phyloP scores from a whole-genome alignment of 192 early-diverging fungal genomes.

The Coemansia sp. region DNA sequence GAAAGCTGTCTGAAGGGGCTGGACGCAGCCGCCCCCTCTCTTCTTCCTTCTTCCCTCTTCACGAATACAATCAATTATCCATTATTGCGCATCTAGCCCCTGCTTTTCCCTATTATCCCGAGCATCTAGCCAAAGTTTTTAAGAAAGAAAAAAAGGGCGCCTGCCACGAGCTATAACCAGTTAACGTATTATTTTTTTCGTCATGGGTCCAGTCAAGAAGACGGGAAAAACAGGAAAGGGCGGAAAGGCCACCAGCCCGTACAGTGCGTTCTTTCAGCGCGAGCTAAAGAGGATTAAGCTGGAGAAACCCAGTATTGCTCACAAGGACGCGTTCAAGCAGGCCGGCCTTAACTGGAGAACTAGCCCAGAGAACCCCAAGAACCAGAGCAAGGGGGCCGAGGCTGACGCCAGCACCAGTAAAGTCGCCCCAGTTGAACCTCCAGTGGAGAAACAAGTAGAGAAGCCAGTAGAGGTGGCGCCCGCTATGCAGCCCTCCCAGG shows the following conservation, averaged over 20 bases:
- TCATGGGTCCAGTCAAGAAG: constrained; percentile 8
- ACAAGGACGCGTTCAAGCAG: constrained; percentile 55
- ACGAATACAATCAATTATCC: not conserved
- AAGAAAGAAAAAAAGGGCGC: not conserved
- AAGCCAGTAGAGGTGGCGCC: constrained; percentile 1
- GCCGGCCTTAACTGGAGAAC: constrained; percentile 50
- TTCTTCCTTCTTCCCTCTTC: not conserved
- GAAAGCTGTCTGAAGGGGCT: not conserved
- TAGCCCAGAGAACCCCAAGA: constrained; percentile 50
- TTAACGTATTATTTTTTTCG: not conserved
- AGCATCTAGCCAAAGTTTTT: not conserved
- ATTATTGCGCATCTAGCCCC: constrained; percentile 5
- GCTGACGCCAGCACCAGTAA: constrained; percentile 1
- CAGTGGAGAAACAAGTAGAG: not conserved
- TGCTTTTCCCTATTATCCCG: not conserved
- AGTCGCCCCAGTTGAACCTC: not conserved
- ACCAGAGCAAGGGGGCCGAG: constrained; percentile 10
- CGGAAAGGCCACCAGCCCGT: constrained; percentile 26
- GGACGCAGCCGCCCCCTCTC: constrained; percentile 3
- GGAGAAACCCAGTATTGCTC: constrained; percentile 43
- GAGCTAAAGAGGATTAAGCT: constrained; percentile 52
- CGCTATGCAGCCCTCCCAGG: not conserved
- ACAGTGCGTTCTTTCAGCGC: constrained; percentile 38
- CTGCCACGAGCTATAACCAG: not conserved
- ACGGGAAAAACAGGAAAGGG: constrained; percentile 26